phyloP scores from a whole-genome alignment of 75 land plant genomes.

The Pinus tabuliformis region DNA sequence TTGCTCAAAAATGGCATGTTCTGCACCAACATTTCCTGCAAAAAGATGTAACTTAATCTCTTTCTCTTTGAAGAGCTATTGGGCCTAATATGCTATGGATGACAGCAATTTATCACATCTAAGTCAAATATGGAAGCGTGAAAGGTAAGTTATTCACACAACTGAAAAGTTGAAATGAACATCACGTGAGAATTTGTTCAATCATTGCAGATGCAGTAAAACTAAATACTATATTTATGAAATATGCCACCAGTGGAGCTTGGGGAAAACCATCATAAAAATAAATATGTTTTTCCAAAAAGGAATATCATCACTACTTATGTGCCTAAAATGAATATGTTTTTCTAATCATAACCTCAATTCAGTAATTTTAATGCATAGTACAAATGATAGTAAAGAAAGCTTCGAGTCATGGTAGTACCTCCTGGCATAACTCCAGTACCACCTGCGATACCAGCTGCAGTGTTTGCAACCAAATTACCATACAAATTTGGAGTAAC shows the following conservation, averaged over 20 bases:
- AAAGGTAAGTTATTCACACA: background rate
- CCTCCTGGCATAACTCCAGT: conserved; percentile 98
- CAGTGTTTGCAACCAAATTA: conserved; percentile 88
- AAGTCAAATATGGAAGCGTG: background rate
- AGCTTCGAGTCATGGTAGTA: conserved; percentile 13
- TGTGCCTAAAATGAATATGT: background rate
- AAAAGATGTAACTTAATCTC: background rate
- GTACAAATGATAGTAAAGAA: background rate
- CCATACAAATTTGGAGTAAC: conserved; percentile 96
- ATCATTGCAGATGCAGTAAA: background rate
- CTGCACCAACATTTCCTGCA: conserved; percentile 89
- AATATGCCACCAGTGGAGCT: background rate
- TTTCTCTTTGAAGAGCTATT: background rate
- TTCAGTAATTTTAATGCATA: background rate
- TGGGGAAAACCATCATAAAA: background rate
- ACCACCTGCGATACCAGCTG: conserved; percentile 97
- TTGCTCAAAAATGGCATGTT: conserved; percentile 90
- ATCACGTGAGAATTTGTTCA: background rate
- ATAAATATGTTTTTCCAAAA: background rate
- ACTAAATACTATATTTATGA: background rate
- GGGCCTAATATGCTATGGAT: background rate
- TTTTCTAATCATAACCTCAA: background rate
- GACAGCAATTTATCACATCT: background rate
- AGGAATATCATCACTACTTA: background rate
- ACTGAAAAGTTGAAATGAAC: background rate